Conservation (phyloP, 495 filamentous ascomycete genomes). For the Jackrogersella minutella region DNA sequence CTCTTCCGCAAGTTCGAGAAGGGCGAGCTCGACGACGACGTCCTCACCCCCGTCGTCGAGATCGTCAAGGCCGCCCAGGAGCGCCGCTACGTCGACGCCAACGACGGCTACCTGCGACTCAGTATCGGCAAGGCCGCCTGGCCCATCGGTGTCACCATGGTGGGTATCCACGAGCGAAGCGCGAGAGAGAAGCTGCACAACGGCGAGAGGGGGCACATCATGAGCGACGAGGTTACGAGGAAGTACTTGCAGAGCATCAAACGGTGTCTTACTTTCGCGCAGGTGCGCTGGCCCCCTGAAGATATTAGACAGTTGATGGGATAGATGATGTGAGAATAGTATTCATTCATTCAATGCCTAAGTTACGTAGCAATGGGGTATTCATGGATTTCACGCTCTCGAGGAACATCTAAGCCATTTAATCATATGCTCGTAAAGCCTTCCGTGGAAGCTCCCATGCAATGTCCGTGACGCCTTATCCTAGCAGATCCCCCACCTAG, state of each 20-base stretch:
- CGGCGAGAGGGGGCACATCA: slow-evolving; percentile 91
- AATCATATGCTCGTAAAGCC: slow-evolving; percentile 12
- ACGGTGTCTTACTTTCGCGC: slow-evolving; percentile 93
- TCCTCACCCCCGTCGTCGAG: slow-evolving; percentile 88
- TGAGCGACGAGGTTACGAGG: slow-evolving; percentile 93
- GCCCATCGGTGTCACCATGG: slow-evolving; percentile 99
- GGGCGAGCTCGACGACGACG: slow-evolving; percentile 74
- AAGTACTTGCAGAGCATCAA: slow-evolving; percentile 99
- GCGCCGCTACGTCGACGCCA: slow-evolving; percentile 91
- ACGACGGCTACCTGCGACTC: slow-evolving; percentile 89
- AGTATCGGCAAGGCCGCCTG: slow-evolving; percentile 99
- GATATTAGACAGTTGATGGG: slow-evolving; percentile 96
- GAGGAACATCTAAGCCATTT: background rate
- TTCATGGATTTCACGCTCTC: slow-evolving; percentile 19
- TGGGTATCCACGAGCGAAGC: slow-evolving; percentile 96
- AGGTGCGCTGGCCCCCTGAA: slow-evolving; percentile 94
- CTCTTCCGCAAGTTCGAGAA: slow-evolving; percentile 91
- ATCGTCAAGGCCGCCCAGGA: slow-evolving; percentile 92
- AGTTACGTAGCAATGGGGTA: slow-evolving; percentile 21
- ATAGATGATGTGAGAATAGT: slow-evolving; percentile 52
- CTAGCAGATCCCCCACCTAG: slow-evolving; percentile 35
- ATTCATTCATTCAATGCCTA: background rate
- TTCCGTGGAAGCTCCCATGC: slow-evolving; percentile 7
- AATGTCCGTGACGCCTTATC: slow-evolving; percentile 36
- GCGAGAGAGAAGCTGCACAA: slow-evolving; percentile 95